phyloP scores from a whole-genome alignment of 257 asterid species.

The Phtheirospermum japonicum region DNA sequence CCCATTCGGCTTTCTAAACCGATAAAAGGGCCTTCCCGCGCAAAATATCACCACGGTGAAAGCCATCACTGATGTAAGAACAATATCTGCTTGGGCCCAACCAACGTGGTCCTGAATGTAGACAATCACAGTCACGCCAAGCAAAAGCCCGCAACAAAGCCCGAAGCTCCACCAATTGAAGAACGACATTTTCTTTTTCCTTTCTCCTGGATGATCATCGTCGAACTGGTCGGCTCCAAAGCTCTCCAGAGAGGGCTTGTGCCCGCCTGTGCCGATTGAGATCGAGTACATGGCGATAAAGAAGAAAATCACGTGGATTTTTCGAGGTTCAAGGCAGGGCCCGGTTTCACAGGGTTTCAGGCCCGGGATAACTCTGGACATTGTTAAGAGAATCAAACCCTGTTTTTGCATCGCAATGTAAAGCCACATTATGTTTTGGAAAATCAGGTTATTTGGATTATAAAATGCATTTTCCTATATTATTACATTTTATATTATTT shows the following conservation, averaged over 20 bases:
- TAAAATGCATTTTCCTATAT: too few relatives aligned
- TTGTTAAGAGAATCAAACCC: conserved; percentile 73
- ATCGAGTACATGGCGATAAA: conserved; percentile 65
- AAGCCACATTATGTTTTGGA: not conserved
- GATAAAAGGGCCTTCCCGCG: conserved; percentile 58
- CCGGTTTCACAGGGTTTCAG: conserved; percentile 39
- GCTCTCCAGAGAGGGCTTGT: conserved; percentile 79
- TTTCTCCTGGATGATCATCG: conserved; percentile 60
- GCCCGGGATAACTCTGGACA: conserved; percentile 53
- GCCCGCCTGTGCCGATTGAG: conserved; percentile 80
- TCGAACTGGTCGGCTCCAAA: conserved; percentile 92
- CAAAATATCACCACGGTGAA: conserved; percentile 38
- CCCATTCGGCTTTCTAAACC: conserved; percentile 53
- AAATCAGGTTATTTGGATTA: too few relatives aligned
- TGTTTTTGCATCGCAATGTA: conserved; percentile 23
- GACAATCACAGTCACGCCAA: conserved; percentile 62
- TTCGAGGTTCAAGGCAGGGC: conserved; percentile 34
- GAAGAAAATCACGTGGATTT: conserved; percentile 53
- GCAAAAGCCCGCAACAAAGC: conserved; percentile 58
- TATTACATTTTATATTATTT: too few relatives aligned
- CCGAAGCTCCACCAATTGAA: conserved; percentile 89
- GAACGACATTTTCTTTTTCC: conserved; percentile 62
- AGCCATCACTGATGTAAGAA: conserved; percentile 52
- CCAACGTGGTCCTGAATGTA: conserved; percentile 60
- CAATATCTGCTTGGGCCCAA: conserved; percentile 63